Conservation (phyloP, 352 stramenopile genomes). For the Phytophthora hibernalis region DNA sequence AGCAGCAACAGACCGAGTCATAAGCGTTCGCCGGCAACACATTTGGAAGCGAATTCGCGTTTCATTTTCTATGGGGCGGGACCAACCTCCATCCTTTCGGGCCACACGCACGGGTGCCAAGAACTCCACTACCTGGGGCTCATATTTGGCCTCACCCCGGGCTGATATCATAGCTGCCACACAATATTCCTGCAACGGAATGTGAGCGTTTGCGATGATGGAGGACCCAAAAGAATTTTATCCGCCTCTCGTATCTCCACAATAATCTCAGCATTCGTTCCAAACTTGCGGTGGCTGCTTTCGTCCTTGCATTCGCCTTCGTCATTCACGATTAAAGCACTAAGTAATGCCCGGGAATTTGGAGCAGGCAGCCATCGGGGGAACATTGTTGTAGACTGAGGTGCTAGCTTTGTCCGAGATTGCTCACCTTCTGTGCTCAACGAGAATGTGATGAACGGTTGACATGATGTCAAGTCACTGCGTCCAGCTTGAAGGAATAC, state of each 20-base stretch:
- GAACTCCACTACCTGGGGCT: constrained; percentile 55
- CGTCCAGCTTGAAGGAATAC: constrained; percentile 56
- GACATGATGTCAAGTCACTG: constrained; percentile 51
- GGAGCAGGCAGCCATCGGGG: constrained; percentile 63
- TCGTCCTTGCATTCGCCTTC: constrained; percentile 12
- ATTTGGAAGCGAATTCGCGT: constrained; percentile 57
- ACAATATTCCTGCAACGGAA: constrained; percentile 64
- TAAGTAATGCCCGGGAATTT: constrained; percentile 45
- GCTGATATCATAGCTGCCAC: constrained; percentile 42
- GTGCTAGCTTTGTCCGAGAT: constrained; percentile 46
- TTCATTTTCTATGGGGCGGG: constrained; percentile 29
- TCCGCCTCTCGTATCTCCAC: constrained; percentile 80
- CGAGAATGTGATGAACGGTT: constrained; percentile 58
- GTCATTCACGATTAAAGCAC: constrained; percentile 40
- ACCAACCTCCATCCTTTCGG: constrained; percentile 29
- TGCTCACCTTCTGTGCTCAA: constrained; percentile 42
- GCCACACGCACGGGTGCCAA: constrained; percentile 50
- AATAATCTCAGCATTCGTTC: constrained; percentile 37
- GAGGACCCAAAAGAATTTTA: constrained; percentile 78
- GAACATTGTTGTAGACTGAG: constrained; percentile 61
- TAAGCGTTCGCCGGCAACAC: constrained; percentile 46
- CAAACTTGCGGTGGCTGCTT: constrained; percentile 20
- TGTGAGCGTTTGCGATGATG: constrained; percentile 50
- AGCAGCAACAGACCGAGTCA: constrained; percentile 17
- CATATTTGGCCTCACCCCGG: constrained; percentile 14